Base-by-base conservation (phyloP, 345 rosid species). In the Rubroshorea leprosula region DNA sequence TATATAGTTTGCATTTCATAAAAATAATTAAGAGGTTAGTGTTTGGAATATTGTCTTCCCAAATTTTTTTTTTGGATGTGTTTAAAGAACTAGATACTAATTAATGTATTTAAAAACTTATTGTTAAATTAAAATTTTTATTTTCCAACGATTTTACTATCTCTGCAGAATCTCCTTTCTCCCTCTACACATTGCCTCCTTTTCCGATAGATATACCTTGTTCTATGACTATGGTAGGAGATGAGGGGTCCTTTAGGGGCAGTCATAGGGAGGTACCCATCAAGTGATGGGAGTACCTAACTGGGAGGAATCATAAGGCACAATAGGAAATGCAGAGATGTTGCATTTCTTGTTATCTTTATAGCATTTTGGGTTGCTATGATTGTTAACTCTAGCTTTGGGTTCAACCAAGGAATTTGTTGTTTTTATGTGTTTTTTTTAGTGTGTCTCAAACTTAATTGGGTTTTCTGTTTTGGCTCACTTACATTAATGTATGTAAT, bases 361-460 rank as follows among this genome's bases (percentile, higher is more conserved):
- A 78, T 87, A 26, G 85, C 94, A 21, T 93, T 89, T 74, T 93
- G 99, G 99, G 74, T 93, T 68, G 89, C 97, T 18, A 87, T 93
- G 99, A 80, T 89, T 78, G 99, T 89, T 23, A 89, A 93, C 75
- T 93, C 97, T 39, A 93, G 99, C 85, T 93, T 93, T 69, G 99
- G 97, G 43, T 93, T 93, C 69, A 84, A 89, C 81, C 70, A 78
- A 75, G 97, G 99, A 43, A 86, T n/a, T n/a, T n/a, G n/a, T n/a
- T n/a, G n/a, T n/a, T n/a, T n/a, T n/a, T n/a, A n/a, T n/a, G n/a
- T n/a, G n/a, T n/a, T n/a, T n/a, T n/a, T n/a, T n/a, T n/a, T n/a
- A n/a, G n/a, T n/a, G n/a, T n/a, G n/a, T n/a, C n/a, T n/a, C n/a
- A n/a, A n/a, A n/a, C n/a, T n/a, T n/a, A n/a, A n/a, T n/a, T n/a